Base-by-base conservation (phyloP, 306 rosid genomes). In the Sindora glabra region DNA sequence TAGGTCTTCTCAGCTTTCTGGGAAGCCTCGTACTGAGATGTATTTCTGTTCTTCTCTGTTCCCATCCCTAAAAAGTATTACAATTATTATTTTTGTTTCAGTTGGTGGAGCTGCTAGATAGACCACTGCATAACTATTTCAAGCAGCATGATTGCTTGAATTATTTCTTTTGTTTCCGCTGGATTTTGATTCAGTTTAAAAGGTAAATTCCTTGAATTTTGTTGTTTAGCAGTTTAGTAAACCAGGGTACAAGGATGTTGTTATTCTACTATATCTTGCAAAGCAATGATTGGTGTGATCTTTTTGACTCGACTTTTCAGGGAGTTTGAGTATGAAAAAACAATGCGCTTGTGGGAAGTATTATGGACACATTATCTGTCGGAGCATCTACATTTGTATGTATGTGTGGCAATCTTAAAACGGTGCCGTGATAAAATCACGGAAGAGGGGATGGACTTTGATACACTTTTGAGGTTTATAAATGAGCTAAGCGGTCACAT, bases 141-240 rank as follows among this genome's bases (percentile, higher is more conserved):
- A 77, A 82, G 73, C 90, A 89, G 75, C 88, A 22, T 9, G 99
- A 94, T 58, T 94, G 99, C 84, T 74, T 94, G 76, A 94, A 94
- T 75, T 94, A 86, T 70, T 94, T 94, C 86, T 94, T 94, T 70
- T 94, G 99, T 68, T 94, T 94, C 74, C 99, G 99, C 64, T 94
- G 99, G 99, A 65, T 89, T 73, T 82, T 94, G 72, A 89, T 89
- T 73, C 99, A 94, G 70, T 94, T 94, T 70, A 94, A 94, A 84
- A 89, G 99, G 99, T 94, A 56, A 82, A 58, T 72, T 59, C 56
- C 67, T 64, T 65, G 51, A 58, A 18, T 48, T 62, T 14, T 59
- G 33, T 12, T 25, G 6, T 18, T 46, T 63, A 24, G 18, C 48
- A 7, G n/a, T n/a, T n/a, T n/a, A 13, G 66, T 15, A 51, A 24